Evolutionary conservation across 306 rosid genomes (phyloP).

Genomic region (Cicer yamashitae): DNA sequence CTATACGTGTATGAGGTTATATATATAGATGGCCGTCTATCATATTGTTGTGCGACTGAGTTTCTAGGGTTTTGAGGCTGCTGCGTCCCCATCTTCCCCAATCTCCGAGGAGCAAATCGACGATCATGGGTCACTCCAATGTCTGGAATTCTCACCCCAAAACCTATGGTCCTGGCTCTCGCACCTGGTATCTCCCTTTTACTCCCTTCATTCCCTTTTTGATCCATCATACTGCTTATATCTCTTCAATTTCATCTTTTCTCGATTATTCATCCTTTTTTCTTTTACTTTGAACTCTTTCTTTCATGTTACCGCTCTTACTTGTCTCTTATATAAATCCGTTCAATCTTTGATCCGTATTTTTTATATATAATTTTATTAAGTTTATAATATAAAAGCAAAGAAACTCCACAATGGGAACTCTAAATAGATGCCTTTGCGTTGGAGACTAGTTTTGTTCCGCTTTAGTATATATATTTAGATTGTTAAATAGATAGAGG

Average conservation of each 20-base stretch:
- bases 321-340: too few relatives aligned
- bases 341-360: background rate
- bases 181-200: slow-evolving; percentile 66
- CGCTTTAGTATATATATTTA: too few relatives aligned
- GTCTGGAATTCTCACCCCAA: slow-evolving; percentile 96
- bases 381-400: too few relatives aligned
- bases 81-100: background rate
- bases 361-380: too few relatives aligned
- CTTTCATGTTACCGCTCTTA: background rate
- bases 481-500: background rate
- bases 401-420: background rate
- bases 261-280: too few relatives aligned
- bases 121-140: slow-evolving; percentile 83
- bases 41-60: background rate
- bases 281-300: background rate
- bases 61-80: slow-evolving; percentile 27
- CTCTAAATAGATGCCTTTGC: background rate
- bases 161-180: slow-evolving; percentile 93
- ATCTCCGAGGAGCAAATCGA: background rate
- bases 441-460: background rate
- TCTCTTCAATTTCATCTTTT: too few relatives aligned
- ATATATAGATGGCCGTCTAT: too few relatives aligned
- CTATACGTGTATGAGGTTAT: too few relatives aligned
- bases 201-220: background rate
- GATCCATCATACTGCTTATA: too few relatives aligned